Percentiles rank a stretch among this genome's conserved stretches.
Conservation (phyloP, 768 basidiomycete species). For the Pulveroboletus sp. region DNA sequence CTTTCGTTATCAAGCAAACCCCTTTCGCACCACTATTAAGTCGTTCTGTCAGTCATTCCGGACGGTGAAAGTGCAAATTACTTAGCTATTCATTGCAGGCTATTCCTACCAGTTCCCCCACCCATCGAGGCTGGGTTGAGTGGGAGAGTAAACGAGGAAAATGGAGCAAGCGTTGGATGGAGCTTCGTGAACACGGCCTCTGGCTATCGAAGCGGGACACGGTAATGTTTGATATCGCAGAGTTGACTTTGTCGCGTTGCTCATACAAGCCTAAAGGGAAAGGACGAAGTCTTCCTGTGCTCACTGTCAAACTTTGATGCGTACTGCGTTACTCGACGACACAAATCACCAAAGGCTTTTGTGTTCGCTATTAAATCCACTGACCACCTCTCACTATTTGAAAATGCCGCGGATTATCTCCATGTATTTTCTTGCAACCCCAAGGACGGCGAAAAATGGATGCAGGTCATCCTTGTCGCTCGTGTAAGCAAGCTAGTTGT, state of each 20-base stretch:
- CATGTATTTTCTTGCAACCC: constrained; percentile 80
- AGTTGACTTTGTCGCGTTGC: background rate
- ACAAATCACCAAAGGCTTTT: constrained; percentile 81
- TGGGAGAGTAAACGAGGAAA: constrained; percentile 90
- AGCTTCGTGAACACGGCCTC: constrained; percentile 78
- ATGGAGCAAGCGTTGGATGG: constrained; percentile 91
- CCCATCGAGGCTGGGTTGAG: constrained; percentile 65
- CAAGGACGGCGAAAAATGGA: constrained; percentile 70
- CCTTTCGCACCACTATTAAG: constrained; percentile 56
- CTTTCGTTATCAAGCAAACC: constrained; percentile 74
- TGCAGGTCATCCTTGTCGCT: constrained; percentile 75
- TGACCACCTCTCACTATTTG: constrained; percentile 81
- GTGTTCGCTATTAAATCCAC: constrained; percentile 87
- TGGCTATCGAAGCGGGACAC: constrained; percentile 89
- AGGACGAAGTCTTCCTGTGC: constrained; percentile 79
- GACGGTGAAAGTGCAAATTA: constrained; percentile 34
- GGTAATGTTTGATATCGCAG: constrained; percentile 39
- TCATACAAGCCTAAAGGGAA: constrained; percentile 48
- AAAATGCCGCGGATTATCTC: constrained; percentile 81
- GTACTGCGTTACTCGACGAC: constrained; percentile 69
- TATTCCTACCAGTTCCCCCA: constrained; percentile 43
- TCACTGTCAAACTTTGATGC: constrained; percentile 87
- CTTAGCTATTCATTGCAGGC: constrained; percentile 41
- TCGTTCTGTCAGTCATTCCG: constrained; percentile 45
- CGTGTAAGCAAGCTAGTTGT: constrained; percentile 48